Percentiles rank a stretch among this genome's conserved stretches.
Evolutionary conservation across 768 basidiomycete species (phyloP).

Genomic region (Crucibulum laeve): DNA sequence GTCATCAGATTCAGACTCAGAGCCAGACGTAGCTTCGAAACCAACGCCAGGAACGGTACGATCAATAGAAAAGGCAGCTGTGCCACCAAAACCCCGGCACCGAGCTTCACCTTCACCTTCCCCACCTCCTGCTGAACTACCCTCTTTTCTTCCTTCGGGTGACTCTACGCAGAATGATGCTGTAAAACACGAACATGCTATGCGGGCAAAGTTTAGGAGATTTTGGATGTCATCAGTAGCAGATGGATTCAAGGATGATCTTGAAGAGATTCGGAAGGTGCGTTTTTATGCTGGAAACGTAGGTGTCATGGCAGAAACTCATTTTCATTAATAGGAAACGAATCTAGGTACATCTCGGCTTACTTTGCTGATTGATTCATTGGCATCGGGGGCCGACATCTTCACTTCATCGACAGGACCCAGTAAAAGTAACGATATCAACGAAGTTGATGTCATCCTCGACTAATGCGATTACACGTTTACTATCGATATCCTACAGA

Average conservation of each 20-base stretch:
- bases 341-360: constrained; percentile 66
- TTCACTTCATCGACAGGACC: constrained; percentile 44
- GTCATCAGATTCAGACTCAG: constrained; percentile 19
- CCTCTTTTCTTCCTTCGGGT: constrained; percentile 49
- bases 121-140: constrained; percentile 42
- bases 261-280: constrained; percentile 83
- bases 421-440: constrained; percentile 27
- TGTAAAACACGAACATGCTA: constrained; percentile 39
- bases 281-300: constrained; percentile 12
- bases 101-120: constrained; percentile 39
- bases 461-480: constrained; percentile 19
- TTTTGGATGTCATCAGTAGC: constrained; percentile 87
- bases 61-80: constrained; percentile 7
- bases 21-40: constrained; percentile 12
- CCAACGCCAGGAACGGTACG: constrained; percentile 4
- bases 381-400: constrained; percentile 75
- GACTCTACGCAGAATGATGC: constrained; percentile 19
- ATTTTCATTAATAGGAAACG: constrained; percentile 38
- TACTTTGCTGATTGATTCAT: constrained; percentile 73
- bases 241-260: constrained; percentile 78
- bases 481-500: not conserved
- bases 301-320: not conserved
- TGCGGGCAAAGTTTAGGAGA: constrained; percentile 70
- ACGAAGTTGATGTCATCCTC: constrained; percentile 78
- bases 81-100: constrained; percentile 14